phyloP scores from a whole-genome alignment of 2,329 filamentous ascomycete species.

The Colletotrichum eremochloae region DNA sequence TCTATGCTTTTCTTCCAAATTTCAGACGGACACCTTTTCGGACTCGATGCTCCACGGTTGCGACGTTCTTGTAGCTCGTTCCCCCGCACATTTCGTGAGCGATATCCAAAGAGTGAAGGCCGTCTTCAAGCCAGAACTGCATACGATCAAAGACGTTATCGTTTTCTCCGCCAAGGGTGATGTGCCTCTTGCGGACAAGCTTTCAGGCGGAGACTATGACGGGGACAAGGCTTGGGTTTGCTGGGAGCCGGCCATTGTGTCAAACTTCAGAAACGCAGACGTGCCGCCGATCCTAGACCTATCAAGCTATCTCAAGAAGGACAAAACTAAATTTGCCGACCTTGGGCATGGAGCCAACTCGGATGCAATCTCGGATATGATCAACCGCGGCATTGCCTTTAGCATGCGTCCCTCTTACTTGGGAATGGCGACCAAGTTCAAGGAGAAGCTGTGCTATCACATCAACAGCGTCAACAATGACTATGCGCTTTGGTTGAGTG shows the following conservation, averaged over 20 bases:
- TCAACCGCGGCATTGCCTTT: slow-evolving; percentile 69
- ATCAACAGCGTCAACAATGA: slow-evolving; percentile 62
- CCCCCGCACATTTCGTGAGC: slow-evolving; percentile 76
- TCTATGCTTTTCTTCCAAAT: slow-evolving; percentile 76
- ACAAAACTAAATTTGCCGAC: slow-evolving; percentile 60
- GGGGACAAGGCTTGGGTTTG: slow-evolving; percentile 84
- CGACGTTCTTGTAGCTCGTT: slow-evolving; percentile 76
- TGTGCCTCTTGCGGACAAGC: slow-evolving; percentile 74
- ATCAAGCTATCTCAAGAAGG: slow-evolving; percentile 64
- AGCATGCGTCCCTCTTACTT: slow-evolving; percentile 69
- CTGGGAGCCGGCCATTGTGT: slow-evolving; percentile 76
- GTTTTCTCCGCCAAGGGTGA: slow-evolving; percentile 78
- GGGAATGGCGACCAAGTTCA: slow-evolving; percentile 74
- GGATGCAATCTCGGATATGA: slow-evolving; percentile 58
- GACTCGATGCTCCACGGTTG: slow-evolving; percentile 67
- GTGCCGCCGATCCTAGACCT: slow-evolving; percentile 61
- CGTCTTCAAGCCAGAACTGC: slow-evolving; percentile 70
- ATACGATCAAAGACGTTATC: slow-evolving; percentile 81
- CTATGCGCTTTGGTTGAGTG: slow-evolving; percentile 63
- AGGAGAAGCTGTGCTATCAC: slow-evolving; percentile 73
- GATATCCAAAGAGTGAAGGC: slow-evolving; percentile 79
- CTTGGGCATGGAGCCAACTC: slow-evolving; percentile 49
- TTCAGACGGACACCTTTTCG: slow-evolving; percentile 67
- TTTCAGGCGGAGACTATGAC: slow-evolving; percentile 87
- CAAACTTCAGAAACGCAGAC: slow-evolving; percentile 74